Conservation (phyloP, 352 stramenopile genomes). For the Phytophthora idaei region DNA sequence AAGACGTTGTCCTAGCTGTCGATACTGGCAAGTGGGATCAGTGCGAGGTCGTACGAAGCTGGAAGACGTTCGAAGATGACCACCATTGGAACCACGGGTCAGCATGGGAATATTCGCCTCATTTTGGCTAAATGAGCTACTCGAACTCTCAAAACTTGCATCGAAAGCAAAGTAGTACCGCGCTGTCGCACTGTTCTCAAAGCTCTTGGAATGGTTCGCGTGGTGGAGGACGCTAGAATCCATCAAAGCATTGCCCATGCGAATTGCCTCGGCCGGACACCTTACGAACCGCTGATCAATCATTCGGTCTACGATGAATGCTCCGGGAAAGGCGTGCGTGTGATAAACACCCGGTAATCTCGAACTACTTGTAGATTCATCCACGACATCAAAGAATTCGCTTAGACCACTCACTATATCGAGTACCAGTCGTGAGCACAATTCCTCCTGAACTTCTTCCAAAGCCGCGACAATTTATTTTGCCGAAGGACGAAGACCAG, state of each 20-base stretch:
- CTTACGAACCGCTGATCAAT: conserved; percentile 45
- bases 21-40: conserved; percentile 39
- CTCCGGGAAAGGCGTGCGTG: conserved; percentile 15
- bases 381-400: conserved; percentile 7
- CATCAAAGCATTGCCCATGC: conserved; percentile 70
- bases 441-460: conserved; percentile 42
- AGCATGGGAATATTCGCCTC: conserved; percentile 31
- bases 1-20: conserved; percentile 55
- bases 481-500: conserved; percentile 37
- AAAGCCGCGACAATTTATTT: conserved; percentile 34
- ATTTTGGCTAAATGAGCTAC: conserved; percentile 20
- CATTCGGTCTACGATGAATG: conserved; percentile 34
- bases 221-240: conserved; percentile 64
- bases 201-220: conserved; percentile 47
- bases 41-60: conserved; percentile 20
- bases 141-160: conserved; percentile 5
- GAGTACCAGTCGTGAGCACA: conserved; percentile 31
- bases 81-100: conserved; percentile 5
- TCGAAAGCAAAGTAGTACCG: conserved; percentile 51
- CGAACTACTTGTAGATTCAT: background rate
- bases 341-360: conserved; percentile 6
- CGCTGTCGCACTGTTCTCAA: conserved; percentile 40
- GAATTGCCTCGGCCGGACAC: conserved; percentile 44
- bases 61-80: conserved; percentile 19
- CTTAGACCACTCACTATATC: conserved; percentile 23